Evolutionary conservation across 345 rosid species (phyloP), one percentile per base, ranked within the genome.

Genomic region (Sonneratia caseolaris): DNA sequence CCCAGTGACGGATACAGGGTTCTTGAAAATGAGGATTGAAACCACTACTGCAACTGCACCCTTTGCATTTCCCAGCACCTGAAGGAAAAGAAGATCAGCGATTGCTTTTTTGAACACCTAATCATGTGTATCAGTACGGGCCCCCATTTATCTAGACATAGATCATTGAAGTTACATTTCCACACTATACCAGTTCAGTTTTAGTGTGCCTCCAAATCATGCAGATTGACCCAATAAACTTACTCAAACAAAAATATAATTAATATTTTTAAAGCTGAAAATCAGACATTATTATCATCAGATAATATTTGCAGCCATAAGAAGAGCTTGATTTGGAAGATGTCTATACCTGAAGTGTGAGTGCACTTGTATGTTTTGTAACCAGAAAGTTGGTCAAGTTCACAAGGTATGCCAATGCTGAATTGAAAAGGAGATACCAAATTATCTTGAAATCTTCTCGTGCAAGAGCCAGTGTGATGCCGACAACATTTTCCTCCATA

Each of bases 11-110:
- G 98, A 89, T 9, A 96, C 98, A 0, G 98, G 99, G 79, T 96
- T 96, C 75, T 85, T 96, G 83, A 96, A 96, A 51, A 96, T 92
- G 69, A 96, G 81, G 79, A 96, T 92, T 0, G 99, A 96, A 10
- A 96, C 87, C 76, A 96, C 99, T 78, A 96, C 98, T 7, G 98
- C 99, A 70, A 92, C 97, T 7, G 99, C 98, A 37, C 99, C 99
- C 81, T 96, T 96, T 16, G 99, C 99, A 74, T 96, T 96, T 71
- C 99, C 99, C 68, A 96, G 88, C 69, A 92, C 97, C 97, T 96
- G 84, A 74, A 64, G 73, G 18, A n/a, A 38, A 40, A 36, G 15
- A 42, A 37, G 35, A 38, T 37, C 38, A 40, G 35, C 11, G 9
- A n/a, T 3, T 22, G 32, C 7, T 57, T 18, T 53, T 19, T 53